phyloP scores from a whole-genome alignment of 345 rosid genomes.

The Corchorus capsularis region DNA sequence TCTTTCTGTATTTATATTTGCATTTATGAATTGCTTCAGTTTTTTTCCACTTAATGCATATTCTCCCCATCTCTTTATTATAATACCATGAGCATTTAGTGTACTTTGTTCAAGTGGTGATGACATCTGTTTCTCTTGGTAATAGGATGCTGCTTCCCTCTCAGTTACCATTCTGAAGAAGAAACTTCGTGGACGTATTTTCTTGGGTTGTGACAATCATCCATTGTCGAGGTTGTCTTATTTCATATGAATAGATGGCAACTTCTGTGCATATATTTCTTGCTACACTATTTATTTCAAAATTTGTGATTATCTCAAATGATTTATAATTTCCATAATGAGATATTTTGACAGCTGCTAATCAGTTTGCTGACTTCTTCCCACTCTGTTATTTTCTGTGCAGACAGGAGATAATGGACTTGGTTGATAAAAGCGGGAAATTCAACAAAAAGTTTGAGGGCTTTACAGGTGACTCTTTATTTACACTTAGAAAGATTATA shows the following conservation, averaged over 20 bases:
- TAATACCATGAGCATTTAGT: background rate
- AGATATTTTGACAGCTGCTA: background rate
- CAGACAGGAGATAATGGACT: constrained; percentile 95
- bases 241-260: background rate
- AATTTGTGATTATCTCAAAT: background rate
- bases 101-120: background rate
- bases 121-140: constrained; percentile 18
- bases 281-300: background rate
- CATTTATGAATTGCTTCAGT: background rate
- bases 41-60: background rate
- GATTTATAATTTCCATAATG: background rate
- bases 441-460: constrained; percentile 65
- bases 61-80: background rate
- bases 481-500: background rate
- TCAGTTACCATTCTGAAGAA: constrained; percentile 79
- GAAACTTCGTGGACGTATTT: constrained; percentile 59
- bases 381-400: constrained; percentile 7
- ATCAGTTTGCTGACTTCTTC: background rate
- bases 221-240: constrained; percentile 78
- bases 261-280: background rate
- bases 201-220: constrained; percentile 96
- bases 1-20: constrained; percentile 2
- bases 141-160: constrained; percentile 94
- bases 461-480: constrained; percentile 61
- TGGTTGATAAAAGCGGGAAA: constrained; percentile 76